Base-by-base conservation (phyloP, 345 rosid genomes). In the Pistacia integerrima region DNA sequence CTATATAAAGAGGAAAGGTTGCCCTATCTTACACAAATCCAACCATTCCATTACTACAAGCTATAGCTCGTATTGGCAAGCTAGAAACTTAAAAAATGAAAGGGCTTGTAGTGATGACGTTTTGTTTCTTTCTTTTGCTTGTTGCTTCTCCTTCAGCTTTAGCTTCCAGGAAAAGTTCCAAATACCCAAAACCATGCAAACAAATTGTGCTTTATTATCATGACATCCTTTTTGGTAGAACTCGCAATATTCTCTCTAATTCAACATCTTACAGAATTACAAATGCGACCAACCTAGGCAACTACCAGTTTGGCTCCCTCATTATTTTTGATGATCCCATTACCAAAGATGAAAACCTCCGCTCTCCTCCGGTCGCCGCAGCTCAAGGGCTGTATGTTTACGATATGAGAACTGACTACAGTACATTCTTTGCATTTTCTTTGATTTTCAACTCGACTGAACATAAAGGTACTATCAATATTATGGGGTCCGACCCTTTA, bases 301-400 rank as follows among this genome's bases (percentile, higher is more conserved):
- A 79, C 81, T 84, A 64, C 79, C 49, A 78, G 11, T 86, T 86
- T 5, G 90, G 94, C 8, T 77, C 64, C 81, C 64, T 90, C 11
- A 85, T 90, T 35, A 83, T 90, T 22, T 89, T 92, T 56, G 90
- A 90, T 20, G 93, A 82, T 72, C 93, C 94, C 2, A 64, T 87
- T 59, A 93, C 89, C 0, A 25, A 74, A 73, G 85, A 88, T 74
- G 78, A 79, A 20, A 80, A 77, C 75, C 85, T 87, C 10, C 81
- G 65, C 5, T 87, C 97, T 13, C 77, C 67, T 35, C 84, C 90
- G 0, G 74, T 77, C 22, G 94, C 90, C 16, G 51, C 84, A 22
- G 93, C 98, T 28, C 89, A 93, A 76, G 95, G 97, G 16, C 77
- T 90, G 44, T 90, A 93, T 64, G 87, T 92, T 78, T 90, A 89